Evolutionary conservation across 2,329 filamentous ascomycete species (phyloP).

Genomic region (Acrocalymma vagum): DNA sequence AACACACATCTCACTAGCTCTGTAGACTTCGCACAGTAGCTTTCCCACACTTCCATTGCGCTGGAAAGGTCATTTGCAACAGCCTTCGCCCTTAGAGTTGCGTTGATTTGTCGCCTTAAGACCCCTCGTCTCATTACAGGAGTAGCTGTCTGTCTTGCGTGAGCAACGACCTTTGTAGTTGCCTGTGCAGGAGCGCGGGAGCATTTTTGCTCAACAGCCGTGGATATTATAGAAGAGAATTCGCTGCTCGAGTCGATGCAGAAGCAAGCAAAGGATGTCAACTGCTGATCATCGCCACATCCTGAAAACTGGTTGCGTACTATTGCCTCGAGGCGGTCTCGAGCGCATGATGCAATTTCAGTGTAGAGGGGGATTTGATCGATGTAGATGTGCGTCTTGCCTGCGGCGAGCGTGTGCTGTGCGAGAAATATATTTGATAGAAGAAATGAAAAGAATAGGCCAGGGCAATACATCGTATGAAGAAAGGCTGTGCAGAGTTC

Average conservation of each 20-base stretch:
- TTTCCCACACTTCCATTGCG: slow-evolving; percentile 1
- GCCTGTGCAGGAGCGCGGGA: not conserved
- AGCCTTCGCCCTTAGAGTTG: not conserved
- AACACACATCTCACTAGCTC: slow-evolving; percentile 1
- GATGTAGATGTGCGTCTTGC: slow-evolving; percentile 28
- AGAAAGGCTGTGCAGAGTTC: too few relatives aligned
- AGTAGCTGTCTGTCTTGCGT: too few relatives aligned
- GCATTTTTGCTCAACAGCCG: slow-evolving; percentile 1
- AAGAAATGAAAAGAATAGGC: too few relatives aligned
- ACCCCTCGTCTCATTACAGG: not conserved
- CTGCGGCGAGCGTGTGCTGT: not conserved
- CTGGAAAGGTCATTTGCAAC: not conserved
- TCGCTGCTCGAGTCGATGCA: too few relatives aligned
- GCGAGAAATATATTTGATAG: too few relatives aligned
- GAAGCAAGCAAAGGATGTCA: slow-evolving; percentile 30
- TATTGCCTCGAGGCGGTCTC: slow-evolving; percentile 25
- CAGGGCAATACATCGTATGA: too few relatives aligned
- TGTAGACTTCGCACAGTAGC: slow-evolving; percentile 1
- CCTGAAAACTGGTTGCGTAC: slow-evolving; percentile 25
- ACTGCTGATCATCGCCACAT: slow-evolving; percentile 24
- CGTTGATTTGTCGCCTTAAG: not conserved
- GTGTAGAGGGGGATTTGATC: slow-evolving; percentile 26
- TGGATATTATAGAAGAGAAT: slow-evolving; percentile 1
- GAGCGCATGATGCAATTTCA: slow-evolving; percentile 20
- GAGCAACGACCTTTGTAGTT: too few relatives aligned